Conservation (phyloP, 1,284 basidiomycete species). For the Ustilago lituana region DNA sequence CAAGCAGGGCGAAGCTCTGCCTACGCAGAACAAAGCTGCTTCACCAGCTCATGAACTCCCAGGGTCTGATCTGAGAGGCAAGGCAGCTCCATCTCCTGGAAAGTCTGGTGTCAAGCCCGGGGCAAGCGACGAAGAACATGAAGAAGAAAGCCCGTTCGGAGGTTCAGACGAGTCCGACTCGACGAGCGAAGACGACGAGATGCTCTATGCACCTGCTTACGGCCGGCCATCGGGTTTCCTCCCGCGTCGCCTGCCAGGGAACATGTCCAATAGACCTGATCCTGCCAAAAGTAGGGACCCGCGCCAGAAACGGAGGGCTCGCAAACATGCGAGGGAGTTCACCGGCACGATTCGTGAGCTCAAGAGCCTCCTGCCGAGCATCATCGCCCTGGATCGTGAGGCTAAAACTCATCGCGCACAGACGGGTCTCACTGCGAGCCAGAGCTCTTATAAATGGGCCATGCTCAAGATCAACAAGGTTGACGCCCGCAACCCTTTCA, state of each 20-base stretch:
- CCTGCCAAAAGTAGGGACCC: conserved; percentile 25
- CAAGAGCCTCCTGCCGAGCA: conserved; percentile 54
- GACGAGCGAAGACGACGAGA: conserved; percentile 43
- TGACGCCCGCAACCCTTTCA: conserved; percentile 62
- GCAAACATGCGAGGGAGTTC: conserved; percentile 49
- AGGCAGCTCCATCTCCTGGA: background rate
- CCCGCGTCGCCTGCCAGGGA: conserved; percentile 43
- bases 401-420: conserved; percentile 12
- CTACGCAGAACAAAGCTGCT: conserved; percentile 4
- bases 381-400: conserved; percentile 51
- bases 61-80: conserved; percentile 3
- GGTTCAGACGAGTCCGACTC: conserved; percentile 39
- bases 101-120: conserved; percentile 22
- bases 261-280: conserved; percentile 37
- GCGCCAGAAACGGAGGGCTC: conserved; percentile 9
- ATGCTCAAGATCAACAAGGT: conserved; percentile 50
- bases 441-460: conserved; percentile 43
- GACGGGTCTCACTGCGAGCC: conserved; percentile 27
- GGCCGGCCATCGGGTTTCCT: conserved; percentile 43
- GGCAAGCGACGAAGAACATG: conserved; percentile 28
- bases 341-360: conserved; percentile 57
- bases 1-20: conserved; percentile 5
- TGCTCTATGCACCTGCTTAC: conserved; percentile 28
- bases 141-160: conserved; percentile 21
- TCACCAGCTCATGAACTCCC: conserved; percentile 21